These are phyloP conservation scores for Phoma sp. DNA, from an alignment of 2,329 filamentous ascomycete genomes.

Conservation along the genomic window DNA sequence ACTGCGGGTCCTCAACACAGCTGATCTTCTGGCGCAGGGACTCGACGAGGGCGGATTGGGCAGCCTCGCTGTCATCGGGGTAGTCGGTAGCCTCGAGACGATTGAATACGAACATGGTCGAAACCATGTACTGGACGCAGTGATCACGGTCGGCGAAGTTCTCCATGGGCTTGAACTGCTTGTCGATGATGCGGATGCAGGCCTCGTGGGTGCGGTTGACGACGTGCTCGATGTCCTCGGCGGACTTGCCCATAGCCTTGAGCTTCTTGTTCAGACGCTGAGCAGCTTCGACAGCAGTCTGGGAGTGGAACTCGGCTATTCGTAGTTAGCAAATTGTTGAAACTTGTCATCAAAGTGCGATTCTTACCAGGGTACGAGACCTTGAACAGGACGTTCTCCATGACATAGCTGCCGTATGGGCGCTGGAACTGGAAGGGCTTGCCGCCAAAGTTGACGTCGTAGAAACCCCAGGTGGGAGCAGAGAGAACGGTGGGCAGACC, in stretches of 20 bases:
- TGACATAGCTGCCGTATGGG: constrained; percentile 96
- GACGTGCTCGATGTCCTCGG: constrained; percentile 87
- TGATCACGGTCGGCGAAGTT: constrained; percentile 99
- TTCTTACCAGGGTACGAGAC: constrained; percentile 90
- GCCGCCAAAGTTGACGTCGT: constrained; percentile 96
- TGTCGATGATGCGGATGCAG: constrained; percentile 98
- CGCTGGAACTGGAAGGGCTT: constrained; percentile 93
- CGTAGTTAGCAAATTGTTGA: constrained; percentile 30
- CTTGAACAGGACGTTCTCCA: constrained; percentile 99
- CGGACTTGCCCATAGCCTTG: constrained; percentile 84
- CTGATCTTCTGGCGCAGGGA: constrained; percentile 90
- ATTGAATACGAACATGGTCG: constrained; percentile 94
- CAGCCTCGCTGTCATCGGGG: constrained; percentile 89
- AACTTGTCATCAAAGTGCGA: background rate
- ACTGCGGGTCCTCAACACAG: constrained; percentile 95
- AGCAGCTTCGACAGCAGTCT: constrained; percentile 95
- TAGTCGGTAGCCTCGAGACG: constrained; percentile 94
- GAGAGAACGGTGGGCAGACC: constrained; percentile 93
- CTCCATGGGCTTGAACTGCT: constrained; percentile 99
- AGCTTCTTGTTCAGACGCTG: constrained; percentile 87
- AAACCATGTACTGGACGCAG: constrained; percentile 98
- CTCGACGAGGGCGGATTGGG: constrained; percentile 87
- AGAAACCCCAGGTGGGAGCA: constrained; percentile 95
- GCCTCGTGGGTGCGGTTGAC: constrained; percentile 98
- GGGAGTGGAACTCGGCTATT: constrained; percentile 91